Evolutionary conservation across 345 rosid genomes (phyloP).

Genomic region (Excoecaria agallocha): DNA sequence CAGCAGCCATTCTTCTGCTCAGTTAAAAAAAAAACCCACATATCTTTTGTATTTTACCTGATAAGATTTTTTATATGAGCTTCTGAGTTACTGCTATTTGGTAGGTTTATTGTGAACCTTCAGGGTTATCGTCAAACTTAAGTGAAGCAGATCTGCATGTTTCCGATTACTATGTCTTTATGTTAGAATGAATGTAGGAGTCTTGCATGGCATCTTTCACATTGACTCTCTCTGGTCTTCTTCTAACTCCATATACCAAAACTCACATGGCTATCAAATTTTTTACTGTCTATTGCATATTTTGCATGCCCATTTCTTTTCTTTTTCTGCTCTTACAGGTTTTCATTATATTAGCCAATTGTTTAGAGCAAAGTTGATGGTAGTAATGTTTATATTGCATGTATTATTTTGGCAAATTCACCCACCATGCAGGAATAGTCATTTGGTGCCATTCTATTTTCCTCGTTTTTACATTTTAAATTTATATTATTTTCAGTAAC

Average conservation of each 20-base stretch:
- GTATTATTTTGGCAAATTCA: neutral
- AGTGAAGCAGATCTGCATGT: neutral
- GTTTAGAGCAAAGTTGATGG: neutral
- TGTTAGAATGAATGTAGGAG: slow-evolving; percentile 1
- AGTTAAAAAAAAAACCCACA: neutral
- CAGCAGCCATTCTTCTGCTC: neutral
- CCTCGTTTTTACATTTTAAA: neutral
- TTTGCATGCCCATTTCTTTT: neutral
- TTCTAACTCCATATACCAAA: neutral
- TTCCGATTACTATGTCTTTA: neutral
- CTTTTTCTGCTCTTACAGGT: neutral
- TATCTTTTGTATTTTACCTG: neutral
- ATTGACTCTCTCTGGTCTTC: neutral
- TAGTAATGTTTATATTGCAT: neutral
- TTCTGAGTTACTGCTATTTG: too few relatives aligned
- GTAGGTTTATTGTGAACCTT: neutral
- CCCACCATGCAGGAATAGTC: neutral
- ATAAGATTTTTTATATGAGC: too few relatives aligned
- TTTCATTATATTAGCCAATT: neutral
- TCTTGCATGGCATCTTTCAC: neutral
- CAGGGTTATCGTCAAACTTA: neutral
- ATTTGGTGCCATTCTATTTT: neutral
- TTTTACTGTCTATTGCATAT: neutral
- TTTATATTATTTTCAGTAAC: neutral
- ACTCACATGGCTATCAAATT: neutral